Base-by-base conservation (phyloP, 116 monocot species). In the Thalassia testudinum region DNA sequence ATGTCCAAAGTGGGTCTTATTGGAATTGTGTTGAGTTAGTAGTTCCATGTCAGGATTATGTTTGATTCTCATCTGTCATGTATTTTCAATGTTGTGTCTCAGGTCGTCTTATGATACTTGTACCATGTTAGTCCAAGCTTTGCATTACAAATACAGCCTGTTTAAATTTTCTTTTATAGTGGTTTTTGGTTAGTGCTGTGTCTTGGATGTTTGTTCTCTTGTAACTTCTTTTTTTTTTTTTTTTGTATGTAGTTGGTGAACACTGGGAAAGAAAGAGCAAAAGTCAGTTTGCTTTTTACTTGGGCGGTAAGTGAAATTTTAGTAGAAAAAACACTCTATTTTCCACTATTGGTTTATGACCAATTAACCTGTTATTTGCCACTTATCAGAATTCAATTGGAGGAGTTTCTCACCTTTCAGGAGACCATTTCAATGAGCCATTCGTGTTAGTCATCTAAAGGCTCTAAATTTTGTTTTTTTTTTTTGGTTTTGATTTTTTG, bases 201-300 rank as follows among this genome's bases (percentile, higher is more conserved):
- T 47, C n/a, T 47, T 47, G 47, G 21, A 6, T n/a, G 7, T 47
- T 19, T 17, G n/a, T 27, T 53, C 27, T 27, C 27, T 18, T 53
- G 53, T 26, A 27, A 47, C 34, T 24, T 49, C 50, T 72, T 24
- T 49, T 30, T 56, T 66, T 65, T 72, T 24, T 49, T 30, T 56
- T 66, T 65, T 48, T 65, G 11, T 52, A 43, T 60, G 44, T 50
- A 97, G 95, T 49, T 97, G 50, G 95, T 97, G 62, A 97, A 97
- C 65, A 97, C 89, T 66, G 95, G 95, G 15, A 78, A 66, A 66
- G 95, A 97, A 61, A 81, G 95, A 57, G 95, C 89, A 56, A 87
- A 97, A 77, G 95, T 97, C 58, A 97, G 95, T 75, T 67, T 97
- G 66, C 74, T 88, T 26, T 67, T 97, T 57, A 88, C 89, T 21